phyloP scores from a whole-genome alignment of 768 basidiomycete species.

The Roridomyces roridus region DNA sequence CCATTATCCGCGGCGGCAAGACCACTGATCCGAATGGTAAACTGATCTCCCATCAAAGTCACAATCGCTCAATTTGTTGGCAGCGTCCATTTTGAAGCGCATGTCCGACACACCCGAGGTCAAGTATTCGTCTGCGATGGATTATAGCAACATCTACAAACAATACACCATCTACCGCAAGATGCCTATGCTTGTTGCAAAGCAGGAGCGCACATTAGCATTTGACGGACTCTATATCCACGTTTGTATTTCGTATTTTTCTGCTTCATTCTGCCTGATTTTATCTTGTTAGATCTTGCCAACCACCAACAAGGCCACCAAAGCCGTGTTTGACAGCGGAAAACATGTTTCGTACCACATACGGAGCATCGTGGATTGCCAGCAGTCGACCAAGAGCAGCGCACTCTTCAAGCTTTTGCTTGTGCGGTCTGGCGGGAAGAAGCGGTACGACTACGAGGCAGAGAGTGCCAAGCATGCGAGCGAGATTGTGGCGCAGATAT shows the following conservation, averaged over 20 bases:
- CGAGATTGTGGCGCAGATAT: conserved; percentile 81
- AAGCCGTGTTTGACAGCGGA: conserved; percentile 85
- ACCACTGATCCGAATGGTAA: conserved; percentile 94
- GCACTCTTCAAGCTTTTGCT: conserved; percentile 91
- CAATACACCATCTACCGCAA: conserved; percentile 94
- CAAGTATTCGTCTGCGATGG: conserved; percentile 66
- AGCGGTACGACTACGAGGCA: conserved; percentile 97
- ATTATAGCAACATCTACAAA: conserved; percentile 89
- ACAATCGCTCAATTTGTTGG: not conserved
- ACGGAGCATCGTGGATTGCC: conserved; percentile 82
- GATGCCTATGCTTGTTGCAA: conserved; percentile 90
- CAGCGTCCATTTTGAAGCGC: conserved; percentile 94
- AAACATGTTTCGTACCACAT: conserved; percentile 95
- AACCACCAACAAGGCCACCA: conserved; percentile 71
- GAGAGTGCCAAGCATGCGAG: conserved; percentile 83
- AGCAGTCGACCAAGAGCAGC: conserved; percentile 81
- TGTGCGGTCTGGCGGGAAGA: conserved; percentile 69
- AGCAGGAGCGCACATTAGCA: conserved; percentile 89
- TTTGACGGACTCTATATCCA: conserved; percentile 96
- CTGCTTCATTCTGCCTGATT: conserved; percentile 13
- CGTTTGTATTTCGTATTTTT: conserved; percentile 45
- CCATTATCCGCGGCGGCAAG: conserved; percentile 68
- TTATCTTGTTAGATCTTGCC: conserved; percentile 77
- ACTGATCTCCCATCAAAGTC: conserved; percentile 15
- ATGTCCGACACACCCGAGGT: conserved; percentile 76